These are phyloP conservation scores for Bondarzewia mesenterica DNA, from an alignment of 1,284 basidiomycete genomes.

Conservation along the genomic window DNA sequence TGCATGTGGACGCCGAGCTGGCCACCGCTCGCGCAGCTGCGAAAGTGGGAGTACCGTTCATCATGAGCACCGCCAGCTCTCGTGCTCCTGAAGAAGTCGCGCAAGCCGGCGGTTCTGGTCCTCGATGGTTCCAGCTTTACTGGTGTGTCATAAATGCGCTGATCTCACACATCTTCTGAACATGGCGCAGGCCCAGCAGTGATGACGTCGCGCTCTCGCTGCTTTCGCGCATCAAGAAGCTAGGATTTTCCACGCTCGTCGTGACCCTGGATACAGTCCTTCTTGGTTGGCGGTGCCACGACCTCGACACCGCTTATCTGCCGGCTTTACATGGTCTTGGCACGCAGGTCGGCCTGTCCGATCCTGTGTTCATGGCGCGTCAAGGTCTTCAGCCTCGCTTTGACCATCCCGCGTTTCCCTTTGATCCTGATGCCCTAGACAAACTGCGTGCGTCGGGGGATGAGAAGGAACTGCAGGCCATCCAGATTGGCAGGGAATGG, in stretches of 20 bases:
- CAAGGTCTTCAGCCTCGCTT: constrained; percentile 29
- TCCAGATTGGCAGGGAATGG: constrained; percentile 45
- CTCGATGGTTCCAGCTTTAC: constrained; percentile 79
- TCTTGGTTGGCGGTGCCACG: constrained; percentile 63
- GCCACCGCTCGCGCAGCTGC: constrained; percentile 60
- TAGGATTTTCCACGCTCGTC: constrained; percentile 59
- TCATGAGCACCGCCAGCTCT: constrained; percentile 65
- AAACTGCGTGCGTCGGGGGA: constrained; percentile 36
- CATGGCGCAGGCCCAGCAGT: constrained; percentile 40
- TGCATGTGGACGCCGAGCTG: constrained; percentile 61
- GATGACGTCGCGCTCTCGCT: constrained; percentile 59
- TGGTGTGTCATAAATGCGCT: too few relatives aligned
- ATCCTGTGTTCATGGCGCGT: constrained; percentile 71
- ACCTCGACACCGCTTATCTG: constrained; percentile 49
- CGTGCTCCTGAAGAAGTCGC: constrained; percentile 71
- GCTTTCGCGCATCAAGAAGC: constrained; percentile 54
- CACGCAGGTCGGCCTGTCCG: constrained; percentile 48
- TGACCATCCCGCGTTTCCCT: constrained; percentile 46
- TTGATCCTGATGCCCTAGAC: constrained; percentile 39
- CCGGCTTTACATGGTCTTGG: constrained; percentile 61
- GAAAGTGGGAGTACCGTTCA: constrained; percentile 57
- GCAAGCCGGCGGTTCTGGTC: constrained; percentile 49
- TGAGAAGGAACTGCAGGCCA: constrained; percentile 27
- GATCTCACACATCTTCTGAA: background rate
- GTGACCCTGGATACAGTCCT: constrained; percentile 62